Conservation (phyloP, 2,329 filamentous ascomycete genomes). For the Aspergillus flavus region DNA sequence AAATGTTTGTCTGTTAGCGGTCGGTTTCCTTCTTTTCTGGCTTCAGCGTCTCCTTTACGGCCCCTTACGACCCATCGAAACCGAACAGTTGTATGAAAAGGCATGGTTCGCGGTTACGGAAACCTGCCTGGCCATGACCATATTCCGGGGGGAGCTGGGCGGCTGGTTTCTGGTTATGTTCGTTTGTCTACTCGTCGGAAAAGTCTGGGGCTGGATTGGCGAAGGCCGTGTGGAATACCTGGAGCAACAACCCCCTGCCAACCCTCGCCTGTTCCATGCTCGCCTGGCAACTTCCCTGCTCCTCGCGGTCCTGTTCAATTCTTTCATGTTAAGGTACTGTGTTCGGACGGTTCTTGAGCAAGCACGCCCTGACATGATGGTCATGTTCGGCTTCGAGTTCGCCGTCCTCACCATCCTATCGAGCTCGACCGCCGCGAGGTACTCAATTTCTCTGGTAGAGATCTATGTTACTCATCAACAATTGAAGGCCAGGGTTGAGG, state of each 20-base stretch:
- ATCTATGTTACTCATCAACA: constrained; percentile 74
- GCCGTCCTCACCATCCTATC: constrained; percentile 82
- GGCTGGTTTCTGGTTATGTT: constrained; percentile 98
- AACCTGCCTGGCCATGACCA: constrained; percentile 96
- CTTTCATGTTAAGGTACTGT: constrained; percentile 78
- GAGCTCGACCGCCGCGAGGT: constrained; percentile 75
- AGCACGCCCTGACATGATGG: constrained; percentile 97
- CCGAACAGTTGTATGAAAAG: constrained; percentile 95
- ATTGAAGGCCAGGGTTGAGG: constrained; percentile 67
- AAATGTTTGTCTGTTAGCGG: constrained; percentile 83
- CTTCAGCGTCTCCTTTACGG: constrained; percentile 91
- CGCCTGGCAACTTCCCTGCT: constrained; percentile 77
- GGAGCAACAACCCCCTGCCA: constrained; percentile 91
- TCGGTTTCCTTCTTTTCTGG: constrained; percentile 78
- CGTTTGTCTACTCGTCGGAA: constrained; percentile 84
- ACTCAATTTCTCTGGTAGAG: constrained; percentile 77
- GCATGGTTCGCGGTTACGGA: constrained; percentile 98
- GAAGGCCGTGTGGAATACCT: constrained; percentile 91
- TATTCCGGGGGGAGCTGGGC: constrained; percentile 92
- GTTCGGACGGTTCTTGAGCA: constrained; percentile 81
- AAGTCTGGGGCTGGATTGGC: constrained; percentile 98
- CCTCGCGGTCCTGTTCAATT: constrained; percentile 77
- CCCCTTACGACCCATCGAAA: constrained; percentile 85
- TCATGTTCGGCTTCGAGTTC: constrained; percentile 99
- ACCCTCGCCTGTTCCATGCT: constrained; percentile 83